These are phyloP conservation scores for Gossypium trilobum DNA, from an alignment of 441 rosid species.

Conservation along the genomic window DNA sequence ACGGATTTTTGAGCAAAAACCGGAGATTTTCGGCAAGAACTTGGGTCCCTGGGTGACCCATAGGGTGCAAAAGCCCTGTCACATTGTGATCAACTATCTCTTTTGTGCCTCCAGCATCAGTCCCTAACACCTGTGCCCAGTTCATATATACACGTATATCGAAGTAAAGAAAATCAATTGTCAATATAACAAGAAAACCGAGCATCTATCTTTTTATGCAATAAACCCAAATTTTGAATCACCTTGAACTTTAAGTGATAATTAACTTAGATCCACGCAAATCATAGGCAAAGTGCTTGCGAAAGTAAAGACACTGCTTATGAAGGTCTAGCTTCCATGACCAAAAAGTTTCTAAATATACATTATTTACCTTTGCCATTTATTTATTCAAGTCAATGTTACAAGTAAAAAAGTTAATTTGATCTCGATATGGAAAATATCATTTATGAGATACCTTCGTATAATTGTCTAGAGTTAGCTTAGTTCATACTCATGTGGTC, in stretches of 20 bases:
- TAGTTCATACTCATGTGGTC: not conserved
- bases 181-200: not conserved
- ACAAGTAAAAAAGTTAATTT: not conserved
- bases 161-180: not conserved
- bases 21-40: constrained; percentile 52
- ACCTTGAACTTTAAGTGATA: not conserved
- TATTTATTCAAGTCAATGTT: not conserved
- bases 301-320: not conserved
- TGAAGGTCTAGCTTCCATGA: not conserved
- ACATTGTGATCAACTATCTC: constrained; percentile 77
- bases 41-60: constrained; percentile 51
- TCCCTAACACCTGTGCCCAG: constrained; percentile 63
- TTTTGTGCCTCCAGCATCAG: constrained; percentile 87
- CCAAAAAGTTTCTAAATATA: not conserved
- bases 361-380: not conserved
- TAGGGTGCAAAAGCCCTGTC: constrained; percentile 80
- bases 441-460: not conserved
- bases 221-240: not conserved
- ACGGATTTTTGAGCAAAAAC: constrained; percentile 49
- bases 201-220: not conserved
- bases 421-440: not conserved
- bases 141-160: not conserved
- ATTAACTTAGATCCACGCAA: not conserved
- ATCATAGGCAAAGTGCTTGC: not conserved
- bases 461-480: not conserved